A percentile compares a stretch with the other conserved stretches of the same genome.
phyloP scores from a whole-genome alignment of 768 basidiomycete genomes.

The Lepiota venenata region DNA sequence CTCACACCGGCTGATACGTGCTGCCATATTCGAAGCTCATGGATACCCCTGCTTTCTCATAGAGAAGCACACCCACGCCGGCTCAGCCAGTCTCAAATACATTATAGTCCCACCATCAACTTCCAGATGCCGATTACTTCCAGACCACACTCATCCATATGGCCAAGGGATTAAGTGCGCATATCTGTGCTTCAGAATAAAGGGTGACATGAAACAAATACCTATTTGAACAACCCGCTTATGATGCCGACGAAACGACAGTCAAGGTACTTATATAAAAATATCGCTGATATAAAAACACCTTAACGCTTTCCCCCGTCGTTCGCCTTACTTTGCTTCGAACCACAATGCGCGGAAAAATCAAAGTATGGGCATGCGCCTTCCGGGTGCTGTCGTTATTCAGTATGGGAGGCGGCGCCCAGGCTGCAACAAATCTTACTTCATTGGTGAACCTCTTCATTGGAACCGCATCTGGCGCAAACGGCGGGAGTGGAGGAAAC shows the following conservation, averaged over 20 bases:
- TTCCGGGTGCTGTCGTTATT: background rate
- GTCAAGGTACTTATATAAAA: background rate
- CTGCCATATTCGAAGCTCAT: too few relatives aligned
- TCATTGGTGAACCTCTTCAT: slow-evolving; percentile 51
- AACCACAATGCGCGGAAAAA: background rate
- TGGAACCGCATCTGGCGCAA: slow-evolving; percentile 43
- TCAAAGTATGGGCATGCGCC: background rate
- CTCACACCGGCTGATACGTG: too few relatives aligned
- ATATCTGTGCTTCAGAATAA: too few relatives aligned
- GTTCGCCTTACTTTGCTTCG: background rate
- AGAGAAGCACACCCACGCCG: too few relatives aligned
- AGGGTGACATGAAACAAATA: too few relatives aligned
- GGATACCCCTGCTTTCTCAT: too few relatives aligned
- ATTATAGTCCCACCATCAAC: background rate
- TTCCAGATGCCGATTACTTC: background rate
- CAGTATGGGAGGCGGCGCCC: background rate
- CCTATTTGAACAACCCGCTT: too few relatives aligned
- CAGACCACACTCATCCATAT: background rate
- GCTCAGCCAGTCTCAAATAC: too few relatives aligned
- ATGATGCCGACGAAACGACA: background rate
- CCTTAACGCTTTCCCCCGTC: background rate
- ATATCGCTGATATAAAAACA: background rate
- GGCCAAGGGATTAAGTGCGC: background rate
- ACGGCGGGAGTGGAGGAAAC: slow-evolving; percentile 45
- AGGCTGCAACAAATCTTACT: slow-evolving; percentile 29